Conservation (phyloP, 352 stramenopile species). For the Phytophthora sojae region DNA sequence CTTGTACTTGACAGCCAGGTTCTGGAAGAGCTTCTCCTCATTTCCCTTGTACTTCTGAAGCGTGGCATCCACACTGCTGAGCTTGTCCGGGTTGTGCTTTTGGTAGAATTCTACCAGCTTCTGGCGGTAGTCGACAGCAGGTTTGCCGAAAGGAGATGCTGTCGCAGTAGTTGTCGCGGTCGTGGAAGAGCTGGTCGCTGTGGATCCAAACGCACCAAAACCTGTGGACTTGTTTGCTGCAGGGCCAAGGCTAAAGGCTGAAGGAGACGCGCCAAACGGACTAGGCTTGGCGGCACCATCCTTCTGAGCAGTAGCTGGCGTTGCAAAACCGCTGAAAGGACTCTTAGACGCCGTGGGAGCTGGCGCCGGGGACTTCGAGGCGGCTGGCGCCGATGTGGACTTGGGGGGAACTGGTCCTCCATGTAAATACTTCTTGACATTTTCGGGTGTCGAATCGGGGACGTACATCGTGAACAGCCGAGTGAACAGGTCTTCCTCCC, state of each 20-base stretch:
- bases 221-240: constrained; percentile 34
- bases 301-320: constrained; percentile 26
- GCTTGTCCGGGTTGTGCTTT: constrained; percentile 91
- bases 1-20: constrained; percentile 80
- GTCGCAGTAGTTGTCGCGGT: constrained; percentile 12
- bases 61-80: constrained; percentile 87
- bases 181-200: constrained; percentile 21
- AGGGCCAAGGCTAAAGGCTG: constrained; percentile 35
- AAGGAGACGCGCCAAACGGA: constrained; percentile 35
- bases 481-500: constrained; percentile 68
- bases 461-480: constrained; percentile 72
- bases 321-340: constrained; percentile 30
- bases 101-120: constrained; percentile 92
- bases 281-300: constrained; percentile 19
- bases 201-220: constrained; percentile 35
- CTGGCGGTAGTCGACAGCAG: constrained; percentile 63
- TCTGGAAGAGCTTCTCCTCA: constrained; percentile 82
- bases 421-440: constrained; percentile 69
- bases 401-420: constrained; percentile 64
- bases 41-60: constrained; percentile 92
- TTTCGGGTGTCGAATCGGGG: constrained; percentile 56
- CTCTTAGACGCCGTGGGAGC: constrained; percentile 27
- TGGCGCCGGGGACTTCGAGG: constrained; percentile 28
- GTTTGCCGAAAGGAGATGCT: constrained; percentile 50
- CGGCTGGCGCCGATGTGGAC: constrained; percentile 4